These are phyloP conservation scores for Podila horticola DNA, from an alignment of 192 early-diverging fungal genomes.

Conservation along the genomic window DNA sequence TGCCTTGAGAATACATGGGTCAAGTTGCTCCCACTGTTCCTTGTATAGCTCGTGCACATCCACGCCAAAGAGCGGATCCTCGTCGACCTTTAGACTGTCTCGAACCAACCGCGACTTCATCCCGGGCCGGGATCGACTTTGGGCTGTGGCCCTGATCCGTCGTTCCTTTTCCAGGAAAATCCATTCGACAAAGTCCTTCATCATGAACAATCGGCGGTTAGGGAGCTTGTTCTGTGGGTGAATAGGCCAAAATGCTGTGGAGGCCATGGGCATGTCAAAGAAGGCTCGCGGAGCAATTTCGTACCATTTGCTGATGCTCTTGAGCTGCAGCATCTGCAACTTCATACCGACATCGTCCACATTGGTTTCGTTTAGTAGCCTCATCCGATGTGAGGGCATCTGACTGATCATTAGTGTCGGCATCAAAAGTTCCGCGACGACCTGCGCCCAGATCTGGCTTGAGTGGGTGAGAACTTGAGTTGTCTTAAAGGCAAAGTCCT, in stretches of 20 bases:
- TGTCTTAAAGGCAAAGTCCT: conserved; percentile 7
- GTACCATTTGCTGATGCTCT: conserved; percentile 10
- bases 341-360: neutral
- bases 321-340: neutral
- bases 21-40: conserved; percentile 20
- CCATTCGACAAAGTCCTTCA: conserved; percentile 40
- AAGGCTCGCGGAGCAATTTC: conserved; percentile 5
- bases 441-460: conserved; percentile 15
- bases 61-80: neutral
- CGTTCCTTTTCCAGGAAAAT: conserved; percentile 30
- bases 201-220: conserved; percentile 10
- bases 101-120: too few relatives aligned
- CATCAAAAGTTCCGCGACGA: conserved; percentile 39
- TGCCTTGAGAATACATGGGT: conserved; percentile 15
- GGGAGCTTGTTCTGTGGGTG: conserved; percentile 15
- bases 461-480: neutral
- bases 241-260: conserved; percentile 28
- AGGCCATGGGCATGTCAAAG: conserved; percentile 15
- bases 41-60: neutral
- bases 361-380: conserved; percentile 13
- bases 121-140: neutral
- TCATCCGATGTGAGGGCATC: neutral
- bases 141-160: neutral
- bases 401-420: conserved; percentile 10
- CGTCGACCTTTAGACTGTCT: neutral